These are phyloP conservation scores for Albugo candida DNA, from an alignment of 352 stramenopile genomes.

Conservation along the genomic window DNA sequence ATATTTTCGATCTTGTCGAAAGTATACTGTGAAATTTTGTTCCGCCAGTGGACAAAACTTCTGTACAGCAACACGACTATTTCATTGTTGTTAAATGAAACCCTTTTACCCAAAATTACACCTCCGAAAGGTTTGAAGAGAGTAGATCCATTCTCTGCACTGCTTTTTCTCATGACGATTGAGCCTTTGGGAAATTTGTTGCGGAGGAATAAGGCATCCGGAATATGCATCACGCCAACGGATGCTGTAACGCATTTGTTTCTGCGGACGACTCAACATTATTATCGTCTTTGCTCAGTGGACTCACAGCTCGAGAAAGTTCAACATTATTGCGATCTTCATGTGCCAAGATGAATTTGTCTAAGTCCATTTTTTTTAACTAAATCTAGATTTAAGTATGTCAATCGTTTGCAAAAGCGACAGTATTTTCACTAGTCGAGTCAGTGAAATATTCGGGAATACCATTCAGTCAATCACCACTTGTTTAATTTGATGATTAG, in stretches of 20 bases:
- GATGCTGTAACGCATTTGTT: background rate
- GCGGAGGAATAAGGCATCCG: background rate
- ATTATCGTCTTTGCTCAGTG: background rate
- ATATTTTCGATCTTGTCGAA: constrained; percentile 2
- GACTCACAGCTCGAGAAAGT: constrained; percentile 1
- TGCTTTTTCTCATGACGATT: constrained; percentile 9
- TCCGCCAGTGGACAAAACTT: constrained; percentile 3
- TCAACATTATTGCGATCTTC: constrained; percentile 7
- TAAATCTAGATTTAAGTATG: too few species aligned
- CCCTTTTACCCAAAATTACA: background rate
- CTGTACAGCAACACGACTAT: constrained; percentile 4
- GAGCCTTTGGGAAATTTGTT: constrained; percentile 11
- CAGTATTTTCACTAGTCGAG: too few species aligned
- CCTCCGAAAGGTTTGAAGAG: constrained; percentile 5
- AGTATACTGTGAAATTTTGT: constrained; percentile 2
- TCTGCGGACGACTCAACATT: constrained; percentile 12
- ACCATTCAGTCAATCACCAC: too few species aligned
- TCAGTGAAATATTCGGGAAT: too few species aligned
- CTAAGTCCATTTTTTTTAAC: too few species aligned
- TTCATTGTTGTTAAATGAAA: constrained; percentile 5
- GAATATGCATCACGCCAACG: background rate
- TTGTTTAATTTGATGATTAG: too few species aligned
- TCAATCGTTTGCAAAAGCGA: too few species aligned
- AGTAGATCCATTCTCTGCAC: constrained; percentile 8
- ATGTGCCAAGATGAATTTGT: constrained; percentile 2